Conservation (phyloP, 2,329 filamentous ascomycete genomes). For the Biscogniauxia marginata region DNA sequence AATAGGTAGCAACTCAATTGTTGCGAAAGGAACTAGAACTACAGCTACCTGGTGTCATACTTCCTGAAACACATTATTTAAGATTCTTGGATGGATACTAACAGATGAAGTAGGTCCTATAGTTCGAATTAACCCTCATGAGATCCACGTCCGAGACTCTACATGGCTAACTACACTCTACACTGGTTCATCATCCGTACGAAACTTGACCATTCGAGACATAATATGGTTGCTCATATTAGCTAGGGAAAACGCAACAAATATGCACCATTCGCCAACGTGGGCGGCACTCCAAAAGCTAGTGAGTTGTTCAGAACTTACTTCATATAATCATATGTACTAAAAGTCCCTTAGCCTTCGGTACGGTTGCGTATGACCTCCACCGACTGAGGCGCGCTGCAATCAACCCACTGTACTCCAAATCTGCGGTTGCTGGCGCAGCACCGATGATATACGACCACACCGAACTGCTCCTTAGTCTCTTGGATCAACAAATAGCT, state of each 20-base stretch:
- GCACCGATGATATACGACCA: conserved; percentile 3
- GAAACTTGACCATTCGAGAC: not conserved
- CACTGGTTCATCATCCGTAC: not conserved
- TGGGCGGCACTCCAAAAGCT: conserved; percentile 1
- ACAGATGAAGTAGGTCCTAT: conserved; percentile 10
- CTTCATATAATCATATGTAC: not conserved
- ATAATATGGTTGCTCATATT: not conserved
- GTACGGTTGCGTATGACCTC: conserved; percentile 1
- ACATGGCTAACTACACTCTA: conserved; percentile 6
- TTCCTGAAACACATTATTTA: not conserved
- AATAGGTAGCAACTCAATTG: too few relatives aligned
- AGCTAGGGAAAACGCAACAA: conserved; percentile 6
- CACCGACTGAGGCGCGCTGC: conserved; percentile 1
- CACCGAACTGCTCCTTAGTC: not conserved
- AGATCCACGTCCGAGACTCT: conserved; percentile 9
- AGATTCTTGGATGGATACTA: not conserved
- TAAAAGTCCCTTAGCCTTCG: conserved; percentile 1
- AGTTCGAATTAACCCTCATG: conserved; percentile 10
- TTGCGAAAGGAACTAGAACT: too few relatives aligned
- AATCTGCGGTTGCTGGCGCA: not conserved
- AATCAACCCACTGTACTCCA: conserved; percentile 3
- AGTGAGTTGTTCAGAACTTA: not conserved
- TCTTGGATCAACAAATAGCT: not conserved
- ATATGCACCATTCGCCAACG: not conserved
- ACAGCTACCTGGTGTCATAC: too few relatives aligned